phyloP scores from a whole-genome alignment of 2,329 filamentous ascomycete genomes.

The Cercospora sojina region DNA sequence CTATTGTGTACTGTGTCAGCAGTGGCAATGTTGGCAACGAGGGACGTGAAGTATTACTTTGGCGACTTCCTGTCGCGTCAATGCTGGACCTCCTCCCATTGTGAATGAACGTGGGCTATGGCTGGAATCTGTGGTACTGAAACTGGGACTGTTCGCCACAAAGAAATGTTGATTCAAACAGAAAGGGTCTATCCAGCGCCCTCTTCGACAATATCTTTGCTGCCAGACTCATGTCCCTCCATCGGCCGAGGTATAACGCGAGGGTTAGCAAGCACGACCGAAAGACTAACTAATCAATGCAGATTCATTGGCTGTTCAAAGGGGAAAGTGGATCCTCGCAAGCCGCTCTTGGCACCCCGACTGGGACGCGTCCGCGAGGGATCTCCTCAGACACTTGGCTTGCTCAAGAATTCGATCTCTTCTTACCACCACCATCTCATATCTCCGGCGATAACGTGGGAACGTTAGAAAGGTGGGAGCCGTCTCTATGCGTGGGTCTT shows the following conservation, averaged over 20 bases:
- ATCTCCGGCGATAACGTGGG: too few species aligned
- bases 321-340: background rate
- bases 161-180: background rate
- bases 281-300: slow-evolving; percentile 14
- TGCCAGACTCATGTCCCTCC: background rate
- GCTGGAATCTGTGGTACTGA: background rate
- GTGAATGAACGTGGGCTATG: background rate
- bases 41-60: slow-evolving; percentile 21
- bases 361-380: too few species aligned
- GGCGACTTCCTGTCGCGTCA: slow-evolving; percentile 35
- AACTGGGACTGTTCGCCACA: background rate
- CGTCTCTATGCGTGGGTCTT: too few species aligned
- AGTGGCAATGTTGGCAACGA: slow-evolving; percentile 1
- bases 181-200: background rate
- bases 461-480: too few species aligned
- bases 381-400: too few species aligned
- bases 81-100: slow-evolving; percentile 13
- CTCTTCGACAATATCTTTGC: slow-evolving; percentile 1
- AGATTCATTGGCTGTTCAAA: background rate
- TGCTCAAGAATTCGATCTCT: too few species aligned
- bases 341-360: background rate
- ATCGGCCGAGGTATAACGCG: slow-evolving; percentile 7
- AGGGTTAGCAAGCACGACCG: background rate
- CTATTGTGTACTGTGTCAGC: slow-evolving; percentile 34
- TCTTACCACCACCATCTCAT: too few species aligned